phyloP scores from a whole-genome alignment of 2,329 filamentous ascomycete species.

The Incumbomyces lentus region DNA sequence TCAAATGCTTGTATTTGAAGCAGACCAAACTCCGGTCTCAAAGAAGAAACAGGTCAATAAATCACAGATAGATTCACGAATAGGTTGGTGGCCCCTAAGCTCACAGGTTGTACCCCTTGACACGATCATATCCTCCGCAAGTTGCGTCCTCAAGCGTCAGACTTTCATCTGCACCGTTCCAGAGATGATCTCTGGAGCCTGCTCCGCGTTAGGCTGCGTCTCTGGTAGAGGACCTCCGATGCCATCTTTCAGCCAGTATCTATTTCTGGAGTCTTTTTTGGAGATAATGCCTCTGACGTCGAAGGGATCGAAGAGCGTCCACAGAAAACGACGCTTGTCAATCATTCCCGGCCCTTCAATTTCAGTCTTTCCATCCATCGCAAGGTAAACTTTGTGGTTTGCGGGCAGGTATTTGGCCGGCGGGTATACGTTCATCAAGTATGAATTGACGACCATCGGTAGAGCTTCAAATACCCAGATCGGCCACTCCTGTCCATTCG shows the following conservation, averaged over 20 bases:
- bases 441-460: constrained; percentile 43
- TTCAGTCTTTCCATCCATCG: constrained; percentile 43
- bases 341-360: constrained; percentile 40
- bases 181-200: neutral
- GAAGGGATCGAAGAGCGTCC: constrained; percentile 36
- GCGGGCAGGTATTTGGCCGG: constrained; percentile 41
- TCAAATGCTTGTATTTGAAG: no score
- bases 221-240: constrained; percentile 13
- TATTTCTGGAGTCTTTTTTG: constrained; percentile 27
- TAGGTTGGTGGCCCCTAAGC: no score
- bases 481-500: constrained; percentile 36
- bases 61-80: no score
- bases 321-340: constrained; percentile 35
- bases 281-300: constrained; percentile 30
- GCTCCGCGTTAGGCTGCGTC: neutral
- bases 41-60: no score
- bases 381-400: constrained; percentile 42
- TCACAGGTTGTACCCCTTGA: no score
- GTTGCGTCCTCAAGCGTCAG: no score
- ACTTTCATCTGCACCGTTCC: no score
- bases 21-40: no score
- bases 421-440: constrained; percentile 42
- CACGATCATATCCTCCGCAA: no score
- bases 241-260: constrained; percentile 30
- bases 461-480: constrained; percentile 46